Percentiles rank a stretch among this genome's conserved stretches.
Evolutionary conservation across 331 rosid genomes (phyloP).

Genomic region (Stylosanthes scabra): DNA sequence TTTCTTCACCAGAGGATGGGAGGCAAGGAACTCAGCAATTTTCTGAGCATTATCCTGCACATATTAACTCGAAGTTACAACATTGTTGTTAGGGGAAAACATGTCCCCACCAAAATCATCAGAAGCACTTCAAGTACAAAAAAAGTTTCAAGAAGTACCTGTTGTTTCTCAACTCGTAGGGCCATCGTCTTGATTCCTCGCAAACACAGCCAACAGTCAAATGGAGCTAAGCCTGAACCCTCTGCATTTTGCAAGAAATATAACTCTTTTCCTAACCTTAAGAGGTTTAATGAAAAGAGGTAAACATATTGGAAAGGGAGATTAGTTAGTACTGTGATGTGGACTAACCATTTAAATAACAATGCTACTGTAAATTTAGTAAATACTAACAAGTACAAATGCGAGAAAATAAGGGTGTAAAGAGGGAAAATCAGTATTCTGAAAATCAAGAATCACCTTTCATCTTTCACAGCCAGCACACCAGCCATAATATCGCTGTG

Average conservation of each 20-base stretch:
- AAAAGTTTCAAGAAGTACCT: conserved; percentile 60
- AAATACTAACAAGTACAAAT: conserved; percentile 16
- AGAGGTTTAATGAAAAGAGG: conserved; percentile 39
- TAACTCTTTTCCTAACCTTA: conserved; percentile 82
- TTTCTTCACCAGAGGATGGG: conserved; percentile 80
- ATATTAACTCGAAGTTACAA: conserved; percentile 8
- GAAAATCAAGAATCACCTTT: conserved; percentile 47
- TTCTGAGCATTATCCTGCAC: conserved; percentile 90
- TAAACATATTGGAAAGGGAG: not conserved
- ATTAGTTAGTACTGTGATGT: not conserved
- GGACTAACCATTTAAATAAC: not conserved
- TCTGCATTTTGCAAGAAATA: conserved; percentile 89
- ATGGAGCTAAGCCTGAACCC: conserved; percentile 94
- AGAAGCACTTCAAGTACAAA: conserved; percentile 9
- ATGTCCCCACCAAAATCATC: not conserved
- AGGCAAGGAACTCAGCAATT: conserved; percentile 87
- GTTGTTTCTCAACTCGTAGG: conserved; percentile 90
- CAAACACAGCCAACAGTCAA: conserved; percentile 89
- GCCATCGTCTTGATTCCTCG: conserved; percentile 94
- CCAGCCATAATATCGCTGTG: conserved; percentile 96
- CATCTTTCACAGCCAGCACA: conserved; percentile 86
- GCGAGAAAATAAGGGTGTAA: not conserved
- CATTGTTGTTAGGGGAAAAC: too few species aligned
- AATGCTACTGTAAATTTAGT: not conserved
- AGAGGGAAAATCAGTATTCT: not conserved